Percentiles rank a stretch among this genome's conserved stretches.
phyloP scores from a whole-genome alignment of 345 rosid species.

The Eucalyptus leucophloia region DNA sequence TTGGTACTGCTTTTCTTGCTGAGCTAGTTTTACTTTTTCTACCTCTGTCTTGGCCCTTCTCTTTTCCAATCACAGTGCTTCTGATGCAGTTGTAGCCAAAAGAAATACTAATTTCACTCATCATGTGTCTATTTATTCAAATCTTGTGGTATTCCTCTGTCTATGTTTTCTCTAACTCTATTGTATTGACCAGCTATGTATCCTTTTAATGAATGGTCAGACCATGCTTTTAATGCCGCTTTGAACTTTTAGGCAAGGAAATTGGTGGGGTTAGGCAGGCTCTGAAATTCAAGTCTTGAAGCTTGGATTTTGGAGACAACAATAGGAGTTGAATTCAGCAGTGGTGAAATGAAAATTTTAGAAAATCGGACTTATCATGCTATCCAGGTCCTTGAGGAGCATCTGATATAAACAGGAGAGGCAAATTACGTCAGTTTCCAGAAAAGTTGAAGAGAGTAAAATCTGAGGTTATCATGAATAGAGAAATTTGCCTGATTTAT shows the following conservation, averaged over 20 bases:
- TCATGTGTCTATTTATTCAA: background rate
- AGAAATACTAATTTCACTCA: background rate
- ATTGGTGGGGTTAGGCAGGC: background rate
- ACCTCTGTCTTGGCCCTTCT: background rate
- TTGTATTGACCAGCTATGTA: background rate
- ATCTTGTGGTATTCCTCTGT: background rate
- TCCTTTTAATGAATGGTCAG: background rate
- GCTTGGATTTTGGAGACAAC: background rate
- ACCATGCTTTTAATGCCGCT: background rate
- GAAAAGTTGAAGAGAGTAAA: background rate
- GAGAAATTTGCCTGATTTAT: background rate
- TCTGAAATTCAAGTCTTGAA: background rate
- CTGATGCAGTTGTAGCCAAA: background rate
- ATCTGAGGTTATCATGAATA: background rate
- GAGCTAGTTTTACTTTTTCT: background rate
- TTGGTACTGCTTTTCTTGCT: constrained; percentile 38
- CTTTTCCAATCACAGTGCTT: background rate
- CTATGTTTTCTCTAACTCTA: background rate
- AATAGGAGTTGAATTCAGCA: background rate
- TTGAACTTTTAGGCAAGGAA: background rate
- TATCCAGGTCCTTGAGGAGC: background rate
- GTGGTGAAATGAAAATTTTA: background rate
- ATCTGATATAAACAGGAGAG: background rate
- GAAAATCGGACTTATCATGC: background rate
- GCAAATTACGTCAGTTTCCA: background rate